phyloP scores from a whole-genome alignment of 2,329 filamentous ascomycete species.

The Curvularia spicifera region DNA sequence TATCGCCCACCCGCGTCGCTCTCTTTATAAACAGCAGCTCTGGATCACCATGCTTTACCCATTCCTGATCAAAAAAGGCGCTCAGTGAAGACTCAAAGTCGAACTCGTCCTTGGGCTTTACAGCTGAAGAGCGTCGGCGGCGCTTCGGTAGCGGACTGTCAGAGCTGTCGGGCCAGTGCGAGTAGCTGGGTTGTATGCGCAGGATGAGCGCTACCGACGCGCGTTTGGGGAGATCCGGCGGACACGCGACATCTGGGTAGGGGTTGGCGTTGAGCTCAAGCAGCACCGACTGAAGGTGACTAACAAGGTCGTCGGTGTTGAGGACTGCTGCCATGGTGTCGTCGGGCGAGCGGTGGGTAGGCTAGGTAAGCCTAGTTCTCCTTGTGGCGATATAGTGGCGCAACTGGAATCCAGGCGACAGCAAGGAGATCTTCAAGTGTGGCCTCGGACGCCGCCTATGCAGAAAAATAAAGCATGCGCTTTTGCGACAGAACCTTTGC shows the following conservation, averaged over 20 bases:
- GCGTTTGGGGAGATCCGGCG: constrained; percentile 61
- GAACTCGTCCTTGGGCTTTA: constrained; percentile 31
- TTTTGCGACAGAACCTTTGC: neutral
- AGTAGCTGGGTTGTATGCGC: constrained; percentile 65
- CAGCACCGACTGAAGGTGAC: constrained; percentile 53
- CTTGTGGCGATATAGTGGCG: neutral
- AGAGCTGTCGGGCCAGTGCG: constrained; percentile 57
- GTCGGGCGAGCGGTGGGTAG: neutral
- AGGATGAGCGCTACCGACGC: constrained; percentile 72
- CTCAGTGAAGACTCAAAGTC: constrained; percentile 55
- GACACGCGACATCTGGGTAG: constrained; percentile 58
- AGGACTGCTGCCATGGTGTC: constrained; percentile 28
- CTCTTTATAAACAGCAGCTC: constrained; percentile 76
- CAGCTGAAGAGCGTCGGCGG: constrained; percentile 37
- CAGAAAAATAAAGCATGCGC: constrained; percentile 1
- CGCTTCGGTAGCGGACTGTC: constrained; percentile 28
- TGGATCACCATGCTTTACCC: constrained; percentile 70
- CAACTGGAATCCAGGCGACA: constrained; percentile 1
- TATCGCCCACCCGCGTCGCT: constrained; percentile 67
- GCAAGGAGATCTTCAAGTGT: constrained; percentile 2
- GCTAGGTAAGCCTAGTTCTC: neutral
- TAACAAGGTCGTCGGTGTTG: constrained; percentile 41
- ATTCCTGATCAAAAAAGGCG: constrained; percentile 67
- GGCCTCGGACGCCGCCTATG: neutral
- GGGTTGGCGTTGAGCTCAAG: constrained; percentile 53